Base-by-base conservation (phyloP, 2,329 filamentous ascomycete genomes). In the Colletotrichum sp. region DNA sequence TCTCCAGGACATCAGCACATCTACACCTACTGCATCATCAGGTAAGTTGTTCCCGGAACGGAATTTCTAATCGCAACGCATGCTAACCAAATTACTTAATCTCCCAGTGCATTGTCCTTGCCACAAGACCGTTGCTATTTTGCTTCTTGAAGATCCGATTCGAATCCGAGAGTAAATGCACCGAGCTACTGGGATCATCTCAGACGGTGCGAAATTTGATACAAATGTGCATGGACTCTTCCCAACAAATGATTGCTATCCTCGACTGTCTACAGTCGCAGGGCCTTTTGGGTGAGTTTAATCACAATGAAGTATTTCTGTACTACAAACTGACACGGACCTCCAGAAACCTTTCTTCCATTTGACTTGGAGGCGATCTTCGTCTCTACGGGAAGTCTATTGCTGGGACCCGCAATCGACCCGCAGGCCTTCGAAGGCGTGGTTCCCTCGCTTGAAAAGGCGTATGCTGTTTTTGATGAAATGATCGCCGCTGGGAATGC, bases 361-460 rank as follows among this genome's bases (percentile, higher is more conserved):
- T 88, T 88, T 67, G 87, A 89, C 72, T 82, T 89, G 0, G 87
- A 89, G 57, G 82, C 86, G 0, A 79, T 87, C 0, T 88, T 87
- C 16, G 83, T 86, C 0, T 87, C 88, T 0, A 85, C 84, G 2
- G 81, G 88, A n/a, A 83, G 86, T 13, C 80, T 89, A 0, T 78
- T 88, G 1, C 78, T 89, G 2, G 84, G 81, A 1, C 79, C 86
- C 0, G 78, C 82, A 64, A 80, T 88, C 15, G 84, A 87, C 59
- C 75, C 80, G 0, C 77, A 79, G 8, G 79, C 85, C 2, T 77
- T 85, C 8, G 85, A 86, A 30, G 81, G 83, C 59, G 82, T 82
- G 3, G 76, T 79, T 0, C 70, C 78, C 0, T 89, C 86, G 82
- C 78, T 88, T 0, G 83, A 86, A 4, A 87, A 85, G 48, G 84